Evolutionary conservation across 73 alveolate genomes (phyloP).

Genomic region (Paramecium biaurelia): DNA sequence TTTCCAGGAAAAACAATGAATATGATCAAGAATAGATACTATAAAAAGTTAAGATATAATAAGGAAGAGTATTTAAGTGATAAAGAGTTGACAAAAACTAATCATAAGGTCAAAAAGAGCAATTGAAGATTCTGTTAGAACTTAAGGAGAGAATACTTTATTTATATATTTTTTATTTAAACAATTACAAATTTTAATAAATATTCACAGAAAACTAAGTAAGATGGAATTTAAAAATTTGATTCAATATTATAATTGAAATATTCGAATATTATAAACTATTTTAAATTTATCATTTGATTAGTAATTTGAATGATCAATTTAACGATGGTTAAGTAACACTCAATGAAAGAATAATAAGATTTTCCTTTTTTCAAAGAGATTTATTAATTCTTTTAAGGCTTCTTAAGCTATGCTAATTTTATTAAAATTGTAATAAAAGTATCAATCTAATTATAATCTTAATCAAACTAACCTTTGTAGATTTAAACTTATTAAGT

Average conservation of each 20-base stretch:
- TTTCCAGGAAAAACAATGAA: slow-evolving; percentile 53
- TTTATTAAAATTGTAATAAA: no score
- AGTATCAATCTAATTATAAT: no score
- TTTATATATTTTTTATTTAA: neutral
- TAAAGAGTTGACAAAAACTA: neutral
- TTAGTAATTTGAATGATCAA: no score
- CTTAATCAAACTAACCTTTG: neutral
- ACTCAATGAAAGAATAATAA: neutral
- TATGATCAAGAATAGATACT: slow-evolving; percentile 33
- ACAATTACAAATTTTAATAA: neutral
- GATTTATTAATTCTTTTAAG: neutral
- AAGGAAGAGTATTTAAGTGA: slow-evolving; percentile 22
- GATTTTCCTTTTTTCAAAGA: neutral
- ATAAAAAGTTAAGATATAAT: slow-evolving; percentile 8
- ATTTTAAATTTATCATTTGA: neutral
- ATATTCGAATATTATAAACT: neutral
- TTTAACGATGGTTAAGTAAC: no score
- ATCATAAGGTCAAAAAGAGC: neutral
- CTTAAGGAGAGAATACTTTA: neutral
- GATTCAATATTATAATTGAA: neutral
- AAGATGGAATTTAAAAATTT: neutral
- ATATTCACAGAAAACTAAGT: neutral
- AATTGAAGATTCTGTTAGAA: neutral
- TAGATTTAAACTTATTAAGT: neutral
- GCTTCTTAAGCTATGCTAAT: neutral